Conservation (phyloP, 805 yeast species). For the Monosporozyma siamensis region DNA sequence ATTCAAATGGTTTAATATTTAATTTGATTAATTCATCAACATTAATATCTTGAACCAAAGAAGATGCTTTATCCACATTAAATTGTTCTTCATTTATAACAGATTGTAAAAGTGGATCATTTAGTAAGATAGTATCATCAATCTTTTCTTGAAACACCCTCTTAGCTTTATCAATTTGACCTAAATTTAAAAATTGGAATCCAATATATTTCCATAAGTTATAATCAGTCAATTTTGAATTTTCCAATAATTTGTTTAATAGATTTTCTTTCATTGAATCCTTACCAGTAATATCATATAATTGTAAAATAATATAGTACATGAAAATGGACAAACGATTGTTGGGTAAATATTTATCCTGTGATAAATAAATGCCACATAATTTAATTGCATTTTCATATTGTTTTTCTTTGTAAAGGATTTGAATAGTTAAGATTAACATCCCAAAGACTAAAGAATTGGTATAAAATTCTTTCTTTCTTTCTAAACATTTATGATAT, state of each 20-base stretch:
- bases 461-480: not conserved
- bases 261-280: conserved; percentile 14
- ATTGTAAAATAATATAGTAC: conserved; percentile 19
- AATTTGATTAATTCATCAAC: conserved; percentile 13
- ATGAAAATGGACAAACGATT: conserved; percentile 4
- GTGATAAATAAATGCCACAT: conserved; percentile 18
- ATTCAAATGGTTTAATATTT: conserved; percentile 18
- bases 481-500: conserved; percentile 12
- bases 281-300: conserved; percentile 20
- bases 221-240: not conserved
- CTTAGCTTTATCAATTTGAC: conserved; percentile 12
- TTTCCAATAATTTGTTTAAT: conserved; percentile 10
- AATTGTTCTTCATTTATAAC: conserved; percentile 9
- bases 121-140: not conserved
- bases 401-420: conserved; percentile 21
- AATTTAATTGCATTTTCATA: conserved; percentile 25
- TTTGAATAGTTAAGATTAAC: conserved; percentile 20
- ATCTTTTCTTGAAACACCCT: conserved; percentile 11
- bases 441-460: conserved; percentile 15
- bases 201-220: conserved; percentile 26
- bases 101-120: conserved; percentile 11
- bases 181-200: conserved; percentile 19
- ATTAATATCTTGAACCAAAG: conserved; percentile 18
- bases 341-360: not conserved
- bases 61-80: conserved; percentile 10